A percentile compares a stretch with the other conserved stretches of the same genome.
Evolutionary conservation across 1,284 basidiomycete species (phyloP).

Genomic region (Limonomyces culmigenus): DNA sequence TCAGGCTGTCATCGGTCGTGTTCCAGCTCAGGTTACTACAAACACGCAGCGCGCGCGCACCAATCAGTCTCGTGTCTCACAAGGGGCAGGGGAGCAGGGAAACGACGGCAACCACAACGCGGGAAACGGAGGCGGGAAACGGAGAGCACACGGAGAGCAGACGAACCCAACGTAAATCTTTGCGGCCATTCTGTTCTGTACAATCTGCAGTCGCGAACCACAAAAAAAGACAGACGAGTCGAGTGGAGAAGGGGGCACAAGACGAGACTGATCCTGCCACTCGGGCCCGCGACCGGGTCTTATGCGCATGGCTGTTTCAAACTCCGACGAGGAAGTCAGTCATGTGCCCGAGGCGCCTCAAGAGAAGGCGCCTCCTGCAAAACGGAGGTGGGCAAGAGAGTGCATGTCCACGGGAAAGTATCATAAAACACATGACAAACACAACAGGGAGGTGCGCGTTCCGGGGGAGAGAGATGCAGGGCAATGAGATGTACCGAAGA

Average conservation of each 20-base stretch:
- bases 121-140: not conserved
- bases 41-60: constrained; percentile 28
- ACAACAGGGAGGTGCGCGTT: no score
- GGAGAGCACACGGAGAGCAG: constrained; percentile 3
- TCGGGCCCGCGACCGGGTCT: no score
- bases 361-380: no score
- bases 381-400: no score
- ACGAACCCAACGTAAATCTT: constrained; percentile 81
- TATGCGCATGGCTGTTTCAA: no score
- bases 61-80: constrained; percentile 1
- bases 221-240: constrained; percentile 1
- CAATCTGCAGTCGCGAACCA: not conserved
- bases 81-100: not conserved
- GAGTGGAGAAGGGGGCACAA: constrained; percentile 1
- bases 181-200: constrained; percentile 36
- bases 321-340: not conserved
- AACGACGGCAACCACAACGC: not conserved
- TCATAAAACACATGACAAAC: no score
- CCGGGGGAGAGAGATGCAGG: no score
- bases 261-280: not conserved
- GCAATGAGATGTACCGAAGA: no score
- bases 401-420: no score
- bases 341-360: not conserved
- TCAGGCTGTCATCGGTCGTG: constrained; percentile 81
- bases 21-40: constrained; percentile 87